Percentiles rank a stretch among this genome's conserved stretches.
These are phyloP conservation scores for Biancaea sappan DNA, from an alignment of 306 rosid genomes.

Conservation along the genomic window DNA sequence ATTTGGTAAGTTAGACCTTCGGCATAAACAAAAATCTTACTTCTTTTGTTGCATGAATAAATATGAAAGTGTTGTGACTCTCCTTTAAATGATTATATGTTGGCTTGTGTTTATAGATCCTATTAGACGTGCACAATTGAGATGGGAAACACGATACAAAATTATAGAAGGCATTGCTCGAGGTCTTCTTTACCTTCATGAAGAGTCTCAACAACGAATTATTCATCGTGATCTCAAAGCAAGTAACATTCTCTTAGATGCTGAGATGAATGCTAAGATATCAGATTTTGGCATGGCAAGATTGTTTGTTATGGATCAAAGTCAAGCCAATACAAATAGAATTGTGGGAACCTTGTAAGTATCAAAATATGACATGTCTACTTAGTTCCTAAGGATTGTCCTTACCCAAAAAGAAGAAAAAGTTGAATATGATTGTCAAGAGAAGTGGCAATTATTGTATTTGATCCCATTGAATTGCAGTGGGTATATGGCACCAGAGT, in stretches of 20 bases:
- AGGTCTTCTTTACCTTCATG: constrained; percentile 36
- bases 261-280: constrained; percentile 35
- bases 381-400: not conserved
- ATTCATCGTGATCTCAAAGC: constrained; percentile 41
- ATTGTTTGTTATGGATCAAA: not conserved
- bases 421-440: not conserved
- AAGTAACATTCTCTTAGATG: constrained; percentile 37
- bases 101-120: constrained; percentile 14
- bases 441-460: not conserved
- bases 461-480: constrained; percentile 4
- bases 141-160: constrained; percentile 30
- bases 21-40: too few species aligned
- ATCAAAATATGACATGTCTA: not conserved
- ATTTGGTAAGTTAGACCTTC: constrained; percentile 47
- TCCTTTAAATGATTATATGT: not conserved
- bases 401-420: not conserved
- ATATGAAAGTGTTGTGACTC: too few species aligned
- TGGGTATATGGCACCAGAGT: constrained; percentile 66
- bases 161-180: constrained; percentile 25
- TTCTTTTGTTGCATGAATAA: too few species aligned
- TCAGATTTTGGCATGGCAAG: constrained; percentile 29
- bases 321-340: not conserved
- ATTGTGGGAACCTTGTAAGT: not conserved
- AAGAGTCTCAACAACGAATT: constrained; percentile 25
- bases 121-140: constrained; percentile 7